Evolutionary conservation across 306 rosid genomes (phyloP).

Genomic region (Acacia melanoxylon): DNA sequence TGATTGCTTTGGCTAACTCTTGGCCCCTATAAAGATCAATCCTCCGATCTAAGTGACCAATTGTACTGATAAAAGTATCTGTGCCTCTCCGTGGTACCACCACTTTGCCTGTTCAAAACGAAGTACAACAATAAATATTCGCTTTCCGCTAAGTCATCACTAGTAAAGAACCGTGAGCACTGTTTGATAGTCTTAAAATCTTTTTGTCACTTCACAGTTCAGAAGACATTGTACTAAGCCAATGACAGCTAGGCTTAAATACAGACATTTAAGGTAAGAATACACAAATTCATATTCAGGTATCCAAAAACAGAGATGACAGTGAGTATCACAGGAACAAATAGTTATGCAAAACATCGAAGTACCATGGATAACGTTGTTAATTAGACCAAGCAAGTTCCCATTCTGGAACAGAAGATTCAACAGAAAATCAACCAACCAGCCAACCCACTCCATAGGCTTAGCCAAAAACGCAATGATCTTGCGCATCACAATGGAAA

Average conservation of each 20-base stretch:
- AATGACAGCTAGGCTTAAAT: background rate
- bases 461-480: conserved; percentile 49
- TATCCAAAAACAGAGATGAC: background rate
- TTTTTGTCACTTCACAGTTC: background rate
- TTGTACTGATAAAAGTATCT: conserved; percentile 60
- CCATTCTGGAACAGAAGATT: conserved; percentile 68
- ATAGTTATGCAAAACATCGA: background rate
- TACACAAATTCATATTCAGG: background rate
- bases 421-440: conserved; percentile 59
- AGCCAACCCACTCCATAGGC: conserved; percentile 69
- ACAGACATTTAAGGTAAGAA: background rate
- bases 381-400: conserved; percentile 48
- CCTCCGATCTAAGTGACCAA: conserved; percentile 66
- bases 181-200: background rate
- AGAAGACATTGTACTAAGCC: background rate
- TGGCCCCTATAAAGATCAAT: conserved; percentile 40
- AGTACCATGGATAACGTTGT: conserved; percentile 51
- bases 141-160: too few species aligned
- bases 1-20: conserved; percentile 23
- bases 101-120: conserved; percentile 49
- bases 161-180: background rate
- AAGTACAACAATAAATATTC: background rate
- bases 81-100: conserved; percentile 62
- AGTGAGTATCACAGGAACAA: background rate
- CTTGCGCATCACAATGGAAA: conserved; percentile 59